Conservation (phyloP, 441 rosid species). For the Euphorbia neoarborescens region DNA sequence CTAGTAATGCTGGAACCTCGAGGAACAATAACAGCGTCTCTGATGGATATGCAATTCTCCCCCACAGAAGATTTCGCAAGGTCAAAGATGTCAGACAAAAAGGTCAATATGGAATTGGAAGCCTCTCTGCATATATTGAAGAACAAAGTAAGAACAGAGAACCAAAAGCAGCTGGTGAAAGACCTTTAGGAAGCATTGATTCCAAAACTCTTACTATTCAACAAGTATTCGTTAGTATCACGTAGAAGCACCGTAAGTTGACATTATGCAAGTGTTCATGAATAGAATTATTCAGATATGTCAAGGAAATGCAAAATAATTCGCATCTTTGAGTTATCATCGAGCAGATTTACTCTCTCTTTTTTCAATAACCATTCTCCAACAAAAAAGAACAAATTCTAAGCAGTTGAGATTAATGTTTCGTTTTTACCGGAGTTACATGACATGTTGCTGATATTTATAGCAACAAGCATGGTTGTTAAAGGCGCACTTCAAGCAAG, state of each 20-base stretch:
- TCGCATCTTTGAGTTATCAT: not conserved
- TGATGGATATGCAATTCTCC: conserved; percentile 52
- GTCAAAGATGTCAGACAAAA: conserved; percentile 84
- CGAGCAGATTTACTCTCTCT: not conserved
- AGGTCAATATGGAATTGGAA: conserved; percentile 83
- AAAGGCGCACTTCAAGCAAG: too few relatives aligned
- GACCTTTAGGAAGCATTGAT: not conserved
- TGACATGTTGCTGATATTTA: not conserved
- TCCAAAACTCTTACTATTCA: not conserved
- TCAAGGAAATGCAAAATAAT: not conserved
- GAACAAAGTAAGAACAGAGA: not conserved
- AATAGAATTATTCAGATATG: not conserved
- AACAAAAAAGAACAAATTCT: not conserved
- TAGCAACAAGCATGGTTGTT: not conserved
- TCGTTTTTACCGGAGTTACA: not conserved
- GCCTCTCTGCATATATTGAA: conserved; percentile 70
- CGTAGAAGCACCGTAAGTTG: not conserved
- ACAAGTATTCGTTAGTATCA: not conserved
- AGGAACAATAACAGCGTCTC: conserved; percentile 69
- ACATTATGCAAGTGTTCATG: not conserved
- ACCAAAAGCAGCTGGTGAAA: conserved; percentile 10
- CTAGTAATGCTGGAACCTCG: conserved; percentile 75
- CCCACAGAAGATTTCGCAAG: conserved; percentile 55
- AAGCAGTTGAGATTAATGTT: not conserved
- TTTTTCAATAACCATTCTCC: not conserved